Base-by-base conservation (phyloP, 2,329 filamentous ascomycete genomes). In the Hypoxylon sp. region DNA sequence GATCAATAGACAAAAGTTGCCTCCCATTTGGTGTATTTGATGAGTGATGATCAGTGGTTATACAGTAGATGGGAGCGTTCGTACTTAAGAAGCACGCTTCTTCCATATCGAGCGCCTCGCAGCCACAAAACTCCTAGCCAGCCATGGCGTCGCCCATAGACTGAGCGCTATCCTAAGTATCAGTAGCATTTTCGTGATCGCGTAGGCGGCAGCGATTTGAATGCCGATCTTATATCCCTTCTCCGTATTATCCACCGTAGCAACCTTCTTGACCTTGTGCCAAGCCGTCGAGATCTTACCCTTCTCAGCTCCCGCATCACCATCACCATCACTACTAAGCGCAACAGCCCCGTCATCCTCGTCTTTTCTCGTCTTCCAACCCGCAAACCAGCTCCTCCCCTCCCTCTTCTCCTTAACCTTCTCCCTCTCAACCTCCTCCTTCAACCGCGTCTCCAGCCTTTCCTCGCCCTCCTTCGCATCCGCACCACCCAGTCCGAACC, bases 121-220 rank as follows among this genome's bases (percentile, higher is more conserved):
- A 36, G 71, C 70, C 8, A 88, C 71, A 27, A 89, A 74, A 15
- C 82, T 74, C 31, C 86, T 81, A 1, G 92, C 92, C 77, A 97
- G 95, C 88, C 90, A 95, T 3, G 94, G 94, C 35, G 94, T 96
- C 9, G 82, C 88, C 90, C 89, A 96, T 3, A 95, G 80, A 73
- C 92, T 96, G 5, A 84, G 72, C 17, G 87, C 75, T 55, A 99
- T 82, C 61, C 94, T 81, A 8, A 89, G 64, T 0, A 94, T 91
- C 57, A 99, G 70, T 51, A 97, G 67, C 11, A 84, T 85, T 74
- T 99, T 99, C 1, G 91, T 95, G 57, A 97, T 81, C 1, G 91
- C 89, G 76, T 94, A 99, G 4, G 94, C 92, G 13, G 94, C 88
- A 16, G 90, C 94, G 58, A 97, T 83, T 70, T 87, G 83, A 0